These are phyloP conservation scores for Phytophthora europaea DNA, from an alignment of 352 stramenopile species.

Conservation along the genomic window DNA sequence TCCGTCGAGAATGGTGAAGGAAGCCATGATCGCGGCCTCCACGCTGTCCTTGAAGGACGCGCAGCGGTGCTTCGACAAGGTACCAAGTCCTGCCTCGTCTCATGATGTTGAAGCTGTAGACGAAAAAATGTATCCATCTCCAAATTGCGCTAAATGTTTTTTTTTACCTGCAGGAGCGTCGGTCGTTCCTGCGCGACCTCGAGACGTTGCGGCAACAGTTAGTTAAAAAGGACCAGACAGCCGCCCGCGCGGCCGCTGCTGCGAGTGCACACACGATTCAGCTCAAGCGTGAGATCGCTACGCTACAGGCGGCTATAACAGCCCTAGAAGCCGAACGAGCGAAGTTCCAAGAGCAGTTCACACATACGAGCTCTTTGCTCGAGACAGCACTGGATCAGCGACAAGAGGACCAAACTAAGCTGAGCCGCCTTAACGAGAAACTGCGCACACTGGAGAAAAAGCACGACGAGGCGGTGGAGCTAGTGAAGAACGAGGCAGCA, in stretches of 20 bases:
- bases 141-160: constrained; percentile 6
- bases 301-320: constrained; percentile 55
- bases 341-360: constrained; percentile 62
- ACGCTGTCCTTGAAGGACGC: constrained; percentile 78
- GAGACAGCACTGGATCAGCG: constrained; percentile 82
- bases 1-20: constrained; percentile 29
- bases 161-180: constrained; percentile 59
- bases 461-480: constrained; percentile 64
- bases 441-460: constrained; percentile 71
- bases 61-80: constrained; percentile 84
- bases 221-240: constrained; percentile 77
- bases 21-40: constrained; percentile 30
- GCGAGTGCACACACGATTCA: constrained; percentile 75
- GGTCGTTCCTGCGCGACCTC: constrained; percentile 70
- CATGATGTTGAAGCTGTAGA: constrained; percentile 38
- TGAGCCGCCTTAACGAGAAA: constrained; percentile 57
- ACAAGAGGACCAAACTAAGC: constrained; percentile 70
- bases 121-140: constrained; percentile 31
- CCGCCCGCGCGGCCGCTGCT: constrained; percentile 53
- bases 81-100: constrained; percentile 20
- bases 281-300: constrained; percentile 83
- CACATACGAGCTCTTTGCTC: constrained; percentile 76
- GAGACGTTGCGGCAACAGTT: constrained; percentile 80
- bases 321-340: constrained; percentile 58
- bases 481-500: constrained; percentile 67